Evolutionary conservation across 495 filamentous ascomycete species (phyloP).

Genomic region (Echria macrotheca): DNA sequence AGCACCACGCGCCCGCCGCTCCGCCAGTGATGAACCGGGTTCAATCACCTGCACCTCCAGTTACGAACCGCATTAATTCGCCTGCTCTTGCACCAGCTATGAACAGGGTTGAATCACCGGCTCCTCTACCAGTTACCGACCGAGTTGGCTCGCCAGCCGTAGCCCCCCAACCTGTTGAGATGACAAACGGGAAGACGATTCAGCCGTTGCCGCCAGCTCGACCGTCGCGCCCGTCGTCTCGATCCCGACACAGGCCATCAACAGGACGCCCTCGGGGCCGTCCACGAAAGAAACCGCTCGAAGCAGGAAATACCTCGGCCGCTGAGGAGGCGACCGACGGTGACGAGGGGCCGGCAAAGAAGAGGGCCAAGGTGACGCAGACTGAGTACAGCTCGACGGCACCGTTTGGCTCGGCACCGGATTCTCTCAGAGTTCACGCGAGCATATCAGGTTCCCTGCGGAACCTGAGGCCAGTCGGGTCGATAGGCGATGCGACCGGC

Average conservation of each 20-base stretch:
- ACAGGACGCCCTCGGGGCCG: constrained; percentile 43
- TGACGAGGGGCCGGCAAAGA: constrained; percentile 57
- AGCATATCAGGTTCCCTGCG: constrained; percentile 83
- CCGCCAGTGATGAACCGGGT: too few relatives aligned
- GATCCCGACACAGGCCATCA: constrained; percentile 30
- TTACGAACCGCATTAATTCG: too few relatives aligned
- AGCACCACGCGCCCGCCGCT: constrained; percentile 6
- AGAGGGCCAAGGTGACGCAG: constrained; percentile 67
- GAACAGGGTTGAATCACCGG: too few relatives aligned
- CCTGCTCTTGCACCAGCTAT: too few relatives aligned
- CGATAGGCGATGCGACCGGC: constrained; percentile 44
- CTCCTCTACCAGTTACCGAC: too few relatives aligned
- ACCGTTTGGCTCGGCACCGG: constrained; percentile 62
- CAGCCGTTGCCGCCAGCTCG: constrained; percentile 4
- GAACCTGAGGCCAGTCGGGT: constrained; percentile 69
- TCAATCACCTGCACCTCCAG: constrained; percentile 7
- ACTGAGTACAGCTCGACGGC: constrained; percentile 62
- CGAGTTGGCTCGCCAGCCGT: constrained; percentile 16
- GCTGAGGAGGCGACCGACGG: constrained; percentile 69
- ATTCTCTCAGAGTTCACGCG: constrained; percentile 80
- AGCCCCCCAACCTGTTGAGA: constrained; percentile 12
- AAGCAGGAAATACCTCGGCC: constrained; percentile 53
- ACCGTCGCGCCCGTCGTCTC: constrained; percentile 26
- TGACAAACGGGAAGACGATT: constrained; percentile 3
- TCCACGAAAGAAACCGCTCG: constrained; percentile 41